A percentile compares a stretch with the other conserved stretches of the same genome.
phyloP scores from a whole-genome alignment of 164 flowering plant genomes.

The Annona cherimola region DNA sequence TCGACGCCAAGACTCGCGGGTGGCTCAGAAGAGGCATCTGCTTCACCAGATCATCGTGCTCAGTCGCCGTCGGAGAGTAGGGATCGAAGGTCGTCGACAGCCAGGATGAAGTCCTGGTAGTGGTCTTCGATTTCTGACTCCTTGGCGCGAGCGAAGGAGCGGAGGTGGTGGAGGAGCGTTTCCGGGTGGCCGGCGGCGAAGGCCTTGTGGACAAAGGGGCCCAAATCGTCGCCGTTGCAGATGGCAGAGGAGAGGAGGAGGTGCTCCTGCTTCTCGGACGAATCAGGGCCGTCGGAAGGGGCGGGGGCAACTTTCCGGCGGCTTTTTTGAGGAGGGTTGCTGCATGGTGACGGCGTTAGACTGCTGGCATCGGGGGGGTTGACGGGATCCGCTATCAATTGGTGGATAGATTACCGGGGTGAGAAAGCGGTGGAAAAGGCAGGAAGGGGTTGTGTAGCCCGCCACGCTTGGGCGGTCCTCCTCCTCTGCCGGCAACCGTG shows the following conservation, averaged over 20 bases:
- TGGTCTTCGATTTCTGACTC: conserved; percentile 95
- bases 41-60: conserved; percentile 15
- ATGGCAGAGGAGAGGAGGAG: conserved; percentile 77
- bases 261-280: conserved; percentile 69
- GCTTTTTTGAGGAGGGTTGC: conserved; percentile 24
- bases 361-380: conserved; percentile 3
- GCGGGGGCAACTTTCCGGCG: conserved; percentile 66
- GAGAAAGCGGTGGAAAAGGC: no score
- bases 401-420: no score
- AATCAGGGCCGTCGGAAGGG: conserved; percentile 39
- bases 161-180: conserved; percentile 67
- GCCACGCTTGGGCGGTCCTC: no score
- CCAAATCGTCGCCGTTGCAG: conserved; percentile 87
- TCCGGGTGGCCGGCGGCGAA: conserved; percentile 87
- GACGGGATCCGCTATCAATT: conserved; percentile 7
- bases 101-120: conserved; percentile 89
- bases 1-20: conserved; percentile 35
- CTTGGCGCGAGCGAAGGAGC: conserved; percentile 64
- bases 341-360: conserved; percentile 1
- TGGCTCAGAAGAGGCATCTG: conserved; percentile 40
- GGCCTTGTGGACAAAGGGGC: conserved; percentile 76
- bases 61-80: conserved; percentile 88
- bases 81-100: conserved; percentile 93
- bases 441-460: no score
- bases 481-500: no score